Evolutionary conservation across 2,329 filamentous ascomycete species (phyloP).

Genomic region (Diplocarpon rosae): DNA sequence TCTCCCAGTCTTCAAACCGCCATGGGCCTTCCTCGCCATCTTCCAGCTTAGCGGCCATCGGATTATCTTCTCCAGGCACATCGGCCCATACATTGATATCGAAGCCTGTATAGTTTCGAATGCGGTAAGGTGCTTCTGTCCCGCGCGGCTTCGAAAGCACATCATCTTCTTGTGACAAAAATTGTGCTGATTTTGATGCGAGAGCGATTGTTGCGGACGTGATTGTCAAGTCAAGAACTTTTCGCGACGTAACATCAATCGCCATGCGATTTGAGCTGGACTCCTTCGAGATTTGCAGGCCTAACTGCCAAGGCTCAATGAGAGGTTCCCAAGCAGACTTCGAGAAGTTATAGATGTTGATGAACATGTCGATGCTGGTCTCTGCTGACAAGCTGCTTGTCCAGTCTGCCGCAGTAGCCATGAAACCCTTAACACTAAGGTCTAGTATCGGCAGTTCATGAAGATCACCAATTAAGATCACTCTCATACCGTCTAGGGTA

Average conservation of each 20-base stretch:
- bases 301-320: slow-evolving; percentile 93
- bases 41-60: slow-evolving; percentile 63
- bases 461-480: slow-evolving; percentile 88
- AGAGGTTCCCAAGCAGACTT: slow-evolving; percentile 98
- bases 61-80: slow-evolving; percentile 50
- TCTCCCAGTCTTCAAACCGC: slow-evolving; percentile 94
- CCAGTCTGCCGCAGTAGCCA: slow-evolving; percentile 80
- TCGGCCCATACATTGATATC: slow-evolving; percentile 76
- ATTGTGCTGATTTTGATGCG: slow-evolving; percentile 84
- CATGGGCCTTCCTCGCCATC: slow-evolving; percentile 90
- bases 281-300: slow-evolving; percentile 75
- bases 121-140: slow-evolving; percentile 82
- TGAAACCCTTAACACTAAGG: slow-evolving; percentile 84
- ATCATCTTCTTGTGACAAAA: slow-evolving; percentile 79
- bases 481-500: slow-evolving; percentile 74
- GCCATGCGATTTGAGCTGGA: slow-evolving; percentile 64
- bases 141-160: slow-evolving; percentile 87
- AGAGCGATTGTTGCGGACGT: slow-evolving; percentile 91
- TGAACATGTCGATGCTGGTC: slow-evolving; percentile 82
- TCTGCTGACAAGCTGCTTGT: slow-evolving; percentile 78
- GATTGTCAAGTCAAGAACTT: slow-evolving; percentile 81
- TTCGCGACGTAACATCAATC: slow-evolving; percentile 78
- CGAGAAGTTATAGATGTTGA: slow-evolving; percentile 98
- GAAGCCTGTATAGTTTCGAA: slow-evolving; percentile 94
- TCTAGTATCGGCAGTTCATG: slow-evolving; percentile 95